Evolutionary conservation across 495 filamentous ascomycete species (phyloP), one percentile per base, ranked within the genome.

Genomic region (Xanthoparmelia taractica): DNA sequence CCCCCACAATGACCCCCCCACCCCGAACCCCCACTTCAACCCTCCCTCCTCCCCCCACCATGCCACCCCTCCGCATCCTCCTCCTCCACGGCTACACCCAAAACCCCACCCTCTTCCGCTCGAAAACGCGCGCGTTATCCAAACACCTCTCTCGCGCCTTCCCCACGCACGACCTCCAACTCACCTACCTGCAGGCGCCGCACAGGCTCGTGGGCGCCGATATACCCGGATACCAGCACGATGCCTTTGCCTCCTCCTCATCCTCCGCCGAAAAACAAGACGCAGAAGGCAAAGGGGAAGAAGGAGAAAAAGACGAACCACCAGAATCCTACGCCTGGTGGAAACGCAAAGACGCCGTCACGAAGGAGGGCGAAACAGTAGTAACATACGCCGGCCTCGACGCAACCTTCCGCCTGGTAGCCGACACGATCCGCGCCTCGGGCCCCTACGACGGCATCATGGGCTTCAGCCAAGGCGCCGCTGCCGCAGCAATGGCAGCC

Each of bases 61-160:
- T 57, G 6, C 38, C 63, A 27, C 36, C 62, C 47, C 64, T 63
- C 54, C 31, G n/a, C n/a, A 73, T 85, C 75, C 68, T 86, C 75
- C 73, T 85, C 79, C 77, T 82, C 45, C 78, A 81, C 60, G 79
- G 93, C 75, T 97, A 88, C 84, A 96, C 93, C 1, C 94, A 97
- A 80, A 92, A 91, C 37, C 91, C 92, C 38, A 72, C 84, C 2
- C 76, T 90, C 71, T 97, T 97, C 84, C 86, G 84, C 76, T 82
- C 87, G 74, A 97, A 97, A 79, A 93, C 88, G 66, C 86, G 87
- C 73, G 92, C 91, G 29, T 80, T 97, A 20, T 80, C 89, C 69
- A 97, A 96, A 74, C 71, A 83, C 70, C 82, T 97, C 57, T 77
- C 79, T 58, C 96, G 95, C 73, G 73, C 83, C 6, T 38, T 23